Percentiles rank a stretch among this genome's conserved stretches.
Evolutionary conservation across 2,329 filamentous ascomycete genomes (phyloP).

Genomic region (Amauroascus niger): DNA sequence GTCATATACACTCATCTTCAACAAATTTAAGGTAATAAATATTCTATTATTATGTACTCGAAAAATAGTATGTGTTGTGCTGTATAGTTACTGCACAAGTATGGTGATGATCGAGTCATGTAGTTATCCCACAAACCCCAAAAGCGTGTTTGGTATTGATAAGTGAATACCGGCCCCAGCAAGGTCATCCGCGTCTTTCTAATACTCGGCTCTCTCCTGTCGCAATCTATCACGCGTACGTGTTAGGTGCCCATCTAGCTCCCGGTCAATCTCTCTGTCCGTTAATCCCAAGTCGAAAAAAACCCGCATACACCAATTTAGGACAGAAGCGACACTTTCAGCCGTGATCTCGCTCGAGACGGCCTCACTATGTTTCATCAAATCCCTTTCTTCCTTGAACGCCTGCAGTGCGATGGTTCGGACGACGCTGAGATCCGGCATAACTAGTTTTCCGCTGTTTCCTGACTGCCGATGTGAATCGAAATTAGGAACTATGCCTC

Average conservation of each 20-base stretch:
- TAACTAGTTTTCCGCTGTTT: conserved; percentile 23
- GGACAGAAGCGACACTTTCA: conserved; percentile 18
- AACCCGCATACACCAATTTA: conserved; percentile 29
- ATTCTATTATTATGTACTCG: too few species aligned
- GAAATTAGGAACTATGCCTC: background rate
- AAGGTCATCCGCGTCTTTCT: too few species aligned
- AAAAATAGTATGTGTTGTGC: too few species aligned
- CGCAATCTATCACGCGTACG: background rate
- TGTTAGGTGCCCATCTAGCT: conserved; percentile 25
- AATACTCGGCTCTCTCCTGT: background rate
- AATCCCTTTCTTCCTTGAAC: conserved; percentile 21
- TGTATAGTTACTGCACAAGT: too few species aligned
- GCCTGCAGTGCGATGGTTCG: conserved; percentile 31
- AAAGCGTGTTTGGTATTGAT: too few species aligned
- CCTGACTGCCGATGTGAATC: conserved; percentile 19
- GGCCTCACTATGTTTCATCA: background rate
- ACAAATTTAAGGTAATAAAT: too few species aligned
- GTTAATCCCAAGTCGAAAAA: conserved; percentile 25
- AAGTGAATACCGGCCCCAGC: too few species aligned
- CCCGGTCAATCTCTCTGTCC: conserved; percentile 27
- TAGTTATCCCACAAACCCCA: too few species aligned
- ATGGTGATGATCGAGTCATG: too few species aligned
- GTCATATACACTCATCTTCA: too few species aligned
- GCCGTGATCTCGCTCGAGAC: conserved; percentile 1
- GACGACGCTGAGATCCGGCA: conserved; percentile 30